Conservation (phyloP, 805 yeast genomes). For the Ogataea naganishii region DNA sequence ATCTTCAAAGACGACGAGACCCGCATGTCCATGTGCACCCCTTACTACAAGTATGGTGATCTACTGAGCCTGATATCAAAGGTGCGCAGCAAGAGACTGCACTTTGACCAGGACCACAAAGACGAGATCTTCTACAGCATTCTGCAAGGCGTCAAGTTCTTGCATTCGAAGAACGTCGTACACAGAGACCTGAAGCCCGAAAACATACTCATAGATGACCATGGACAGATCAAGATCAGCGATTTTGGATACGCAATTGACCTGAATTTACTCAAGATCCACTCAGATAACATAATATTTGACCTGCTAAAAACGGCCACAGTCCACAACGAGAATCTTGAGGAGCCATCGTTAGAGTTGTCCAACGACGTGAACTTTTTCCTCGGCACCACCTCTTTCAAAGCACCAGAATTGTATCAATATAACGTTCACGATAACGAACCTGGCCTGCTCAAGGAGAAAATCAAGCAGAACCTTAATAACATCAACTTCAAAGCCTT, state of each 20-base stretch:
- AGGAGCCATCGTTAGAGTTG: constrained; percentile 4
- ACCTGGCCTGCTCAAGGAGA: constrained; percentile 9
- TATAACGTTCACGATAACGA: constrained; percentile 8
- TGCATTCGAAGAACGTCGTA: constrained; percentile 33
- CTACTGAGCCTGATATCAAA: constrained; percentile 32
- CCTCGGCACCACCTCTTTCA: constrained; percentile 45
- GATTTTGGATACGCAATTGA: constrained; percentile 46
- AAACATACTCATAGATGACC: constrained; percentile 35
- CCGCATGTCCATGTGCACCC: constrained; percentile 28
- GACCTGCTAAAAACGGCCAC: not conserved
- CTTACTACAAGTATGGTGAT: constrained; percentile 40
- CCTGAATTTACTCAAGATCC: constrained; percentile 13
- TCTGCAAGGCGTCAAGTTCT: constrained; percentile 34
- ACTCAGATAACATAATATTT: constrained; percentile 4
- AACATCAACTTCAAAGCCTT: constrained; percentile 24
- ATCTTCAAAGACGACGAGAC: constrained; percentile 6
- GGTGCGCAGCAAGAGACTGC: constrained; percentile 27
- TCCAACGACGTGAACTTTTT: constrained; percentile 16
- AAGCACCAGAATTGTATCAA: constrained; percentile 40
- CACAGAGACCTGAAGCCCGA: constrained; percentile 52
- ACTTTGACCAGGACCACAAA: constrained; percentile 25
- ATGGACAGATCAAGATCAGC: constrained; percentile 35
- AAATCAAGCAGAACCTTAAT: not conserved
- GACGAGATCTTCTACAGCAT: constrained; percentile 45
- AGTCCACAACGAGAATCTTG: not conserved